Percentiles rank a stretch among this genome's conserved stretches.
Evolutionary conservation across 1,139 yeast species (phyloP).

Genomic region (Magnusiomyces suaveolens): DNA sequence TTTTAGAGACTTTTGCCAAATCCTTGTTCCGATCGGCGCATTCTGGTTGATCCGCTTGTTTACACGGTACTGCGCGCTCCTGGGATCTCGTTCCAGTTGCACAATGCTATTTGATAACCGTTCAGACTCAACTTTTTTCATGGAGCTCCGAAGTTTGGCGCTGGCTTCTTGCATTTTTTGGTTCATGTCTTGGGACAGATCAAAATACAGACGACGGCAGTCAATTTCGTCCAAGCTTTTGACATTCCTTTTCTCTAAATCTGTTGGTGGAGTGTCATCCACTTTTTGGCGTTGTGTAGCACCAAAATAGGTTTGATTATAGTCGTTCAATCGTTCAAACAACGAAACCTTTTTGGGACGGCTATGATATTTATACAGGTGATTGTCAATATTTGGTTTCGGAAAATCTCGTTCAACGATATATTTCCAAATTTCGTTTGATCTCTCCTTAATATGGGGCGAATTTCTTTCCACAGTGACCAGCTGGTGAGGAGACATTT

Average conservation of each 20-base stretch:
- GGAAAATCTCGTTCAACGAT: conserved; percentile 2
- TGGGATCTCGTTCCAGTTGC: not conserved
- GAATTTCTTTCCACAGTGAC: conserved; percentile 1
- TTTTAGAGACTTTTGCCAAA: not conserved
- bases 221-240: not conserved
- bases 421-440: not conserved
- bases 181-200: not conserved
- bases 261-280: not conserved
- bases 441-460: not conserved
- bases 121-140: conserved; percentile 1
- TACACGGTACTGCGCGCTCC: not conserved
- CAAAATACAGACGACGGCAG: not conserved
- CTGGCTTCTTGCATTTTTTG: not conserved
- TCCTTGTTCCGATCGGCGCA: not conserved
- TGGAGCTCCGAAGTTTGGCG: not conserved
- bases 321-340: not conserved
- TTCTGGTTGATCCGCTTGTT: not conserved
- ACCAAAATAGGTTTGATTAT: not conserved
- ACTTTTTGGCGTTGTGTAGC: not conserved
- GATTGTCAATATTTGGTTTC: not conserved
- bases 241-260: not conserved
- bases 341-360: not conserved
- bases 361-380: not conserved
- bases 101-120: not conserved
- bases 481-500: not conserved